Conservation (phyloP, 2,329 filamentous ascomycete genomes). For the Phoma herbarum region DNA sequence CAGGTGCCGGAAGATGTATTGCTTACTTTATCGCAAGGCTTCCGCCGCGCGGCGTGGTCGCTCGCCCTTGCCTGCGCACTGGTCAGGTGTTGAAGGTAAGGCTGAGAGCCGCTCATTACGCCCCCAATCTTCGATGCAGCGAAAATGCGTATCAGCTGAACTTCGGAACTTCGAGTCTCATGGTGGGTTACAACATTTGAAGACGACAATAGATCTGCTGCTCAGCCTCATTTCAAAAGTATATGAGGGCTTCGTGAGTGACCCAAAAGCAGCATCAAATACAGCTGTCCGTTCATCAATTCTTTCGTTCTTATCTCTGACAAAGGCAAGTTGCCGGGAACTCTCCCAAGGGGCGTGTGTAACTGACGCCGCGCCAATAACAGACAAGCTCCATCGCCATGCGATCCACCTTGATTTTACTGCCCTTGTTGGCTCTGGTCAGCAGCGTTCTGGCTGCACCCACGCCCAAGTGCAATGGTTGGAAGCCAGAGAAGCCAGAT, state of each 20-base stretch:
- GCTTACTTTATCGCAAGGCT: background rate
- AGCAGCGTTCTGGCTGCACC: conserved; percentile 24
- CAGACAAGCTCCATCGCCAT: conserved; percentile 3
- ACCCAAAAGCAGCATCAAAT: background rate
- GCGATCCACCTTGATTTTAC: conserved; percentile 10
- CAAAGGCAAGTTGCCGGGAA: conserved; percentile 2
- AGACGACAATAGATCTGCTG: conserved; percentile 3
- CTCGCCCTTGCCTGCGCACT: conserved; percentile 11
- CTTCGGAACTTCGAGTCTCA: conserved; percentile 5
- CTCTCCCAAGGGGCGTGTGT: background rate
- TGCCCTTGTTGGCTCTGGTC: conserved; percentile 18
- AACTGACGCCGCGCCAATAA: conserved; percentile 1
- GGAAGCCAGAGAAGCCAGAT: conserved; percentile 5
- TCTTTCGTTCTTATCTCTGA: background rate
- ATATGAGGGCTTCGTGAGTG: conserved; percentile 3
- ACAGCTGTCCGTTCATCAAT: background rate
- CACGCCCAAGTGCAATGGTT: conserved; percentile 15
- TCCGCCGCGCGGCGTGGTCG: conserved; percentile 4
- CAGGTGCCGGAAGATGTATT: background rate
- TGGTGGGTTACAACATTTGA: conserved; percentile 11
- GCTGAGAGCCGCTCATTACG: conserved; percentile 3
- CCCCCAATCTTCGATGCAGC: background rate
- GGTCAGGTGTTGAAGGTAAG: conserved; percentile 1
- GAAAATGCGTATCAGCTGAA: conserved; percentile 2
- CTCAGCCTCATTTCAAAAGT: conserved; percentile 1